Evolutionary conservation across 208 protist species (phyloP).

Genomic region (Leishmania gerbilli): DNA sequence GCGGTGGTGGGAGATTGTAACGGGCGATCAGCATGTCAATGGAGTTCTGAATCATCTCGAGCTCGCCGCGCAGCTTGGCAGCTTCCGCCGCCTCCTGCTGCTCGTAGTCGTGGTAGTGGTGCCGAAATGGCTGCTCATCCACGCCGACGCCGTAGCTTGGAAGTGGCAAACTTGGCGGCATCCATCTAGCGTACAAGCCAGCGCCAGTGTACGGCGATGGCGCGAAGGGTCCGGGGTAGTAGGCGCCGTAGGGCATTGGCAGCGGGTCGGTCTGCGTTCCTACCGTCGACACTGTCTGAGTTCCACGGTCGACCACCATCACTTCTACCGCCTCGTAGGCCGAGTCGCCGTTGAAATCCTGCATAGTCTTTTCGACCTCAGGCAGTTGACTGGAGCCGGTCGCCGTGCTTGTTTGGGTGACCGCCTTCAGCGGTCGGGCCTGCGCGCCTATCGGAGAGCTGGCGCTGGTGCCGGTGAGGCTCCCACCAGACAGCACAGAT

Average conservation of each 20-base stretch:
- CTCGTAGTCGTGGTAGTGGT: slow-evolving; percentile 33
- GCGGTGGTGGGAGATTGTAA: slow-evolving; percentile 84
- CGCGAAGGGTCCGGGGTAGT: slow-evolving; percentile 16
- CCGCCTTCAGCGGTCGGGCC: background rate
- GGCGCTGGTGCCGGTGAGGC: background rate
- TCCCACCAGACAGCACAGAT: background rate
- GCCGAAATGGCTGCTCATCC: slow-evolving; percentile 43
- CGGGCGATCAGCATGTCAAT: slow-evolving; percentile 86
- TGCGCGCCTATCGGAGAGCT: background rate
- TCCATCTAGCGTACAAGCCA: background rate
- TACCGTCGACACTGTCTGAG: slow-evolving; percentile 73
- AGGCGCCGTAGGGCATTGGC: slow-evolving; percentile 26
- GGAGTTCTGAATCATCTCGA: slow-evolving; percentile 79
- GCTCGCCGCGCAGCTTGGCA: slow-evolving; percentile 49
- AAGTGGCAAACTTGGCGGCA: background rate
- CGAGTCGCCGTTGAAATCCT: slow-evolving; percentile 6
- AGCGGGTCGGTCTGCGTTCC: slow-evolving; percentile 77
- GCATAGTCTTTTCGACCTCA: slow-evolving; percentile 27
- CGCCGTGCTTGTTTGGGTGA: slow-evolving; percentile 9
- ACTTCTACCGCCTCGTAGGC: slow-evolving; percentile 63
- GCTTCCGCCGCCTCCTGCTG: slow-evolving; percentile 25
- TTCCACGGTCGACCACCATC: slow-evolving; percentile 84
- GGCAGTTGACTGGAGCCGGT: slow-evolving; percentile 26
- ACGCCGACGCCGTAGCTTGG: slow-evolving; percentile 17
- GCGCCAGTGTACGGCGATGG: slow-evolving; percentile 13